Evolutionary conservation across 768 basidiomycete species (phyloP).

Genomic region (Lactarius sanguifluus): DNA sequence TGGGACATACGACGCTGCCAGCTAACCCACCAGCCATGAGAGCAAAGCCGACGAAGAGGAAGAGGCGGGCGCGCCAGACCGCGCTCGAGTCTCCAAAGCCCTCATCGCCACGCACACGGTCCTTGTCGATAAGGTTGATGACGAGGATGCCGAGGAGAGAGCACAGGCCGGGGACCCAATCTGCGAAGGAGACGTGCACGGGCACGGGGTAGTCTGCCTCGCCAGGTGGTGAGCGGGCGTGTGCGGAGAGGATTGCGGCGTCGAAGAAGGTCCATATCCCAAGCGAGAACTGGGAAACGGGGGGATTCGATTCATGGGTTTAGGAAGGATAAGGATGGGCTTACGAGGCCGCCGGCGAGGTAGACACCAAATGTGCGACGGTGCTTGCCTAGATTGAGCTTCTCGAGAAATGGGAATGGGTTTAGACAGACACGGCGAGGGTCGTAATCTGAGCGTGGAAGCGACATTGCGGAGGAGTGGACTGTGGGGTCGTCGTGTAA

Average conservation of each 20-base stretch:
- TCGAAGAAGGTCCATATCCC: conserved; percentile 96
- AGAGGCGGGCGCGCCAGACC: conserved; percentile 88
- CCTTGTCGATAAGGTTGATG: conserved; percentile 94
- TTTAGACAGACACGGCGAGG: conserved; percentile 86
- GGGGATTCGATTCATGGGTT: background rate
- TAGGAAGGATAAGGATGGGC: conserved; percentile 38
- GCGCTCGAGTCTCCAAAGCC: conserved; percentile 78
- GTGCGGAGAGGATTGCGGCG: conserved; percentile 85
- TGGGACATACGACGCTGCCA: conserved; percentile 83
- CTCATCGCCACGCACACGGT: conserved; percentile 76
- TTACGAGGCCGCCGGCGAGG: conserved; percentile 85
- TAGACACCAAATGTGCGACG: conserved; percentile 86
- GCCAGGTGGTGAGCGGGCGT: conserved; percentile 74
- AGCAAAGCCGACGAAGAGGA: conserved; percentile 94
- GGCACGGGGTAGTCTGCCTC: conserved; percentile 67
- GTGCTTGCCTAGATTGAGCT: conserved; percentile 70
- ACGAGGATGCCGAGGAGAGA: conserved; percentile 90
- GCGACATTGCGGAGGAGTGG: conserved; percentile 45
- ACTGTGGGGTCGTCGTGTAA: background rate
- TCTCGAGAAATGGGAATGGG: conserved; percentile 60
- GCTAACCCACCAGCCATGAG: conserved; percentile 97
- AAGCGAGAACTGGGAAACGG: conserved; percentile 72
- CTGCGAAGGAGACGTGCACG: conserved; percentile 86
- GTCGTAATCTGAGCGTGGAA: conserved; percentile 76
- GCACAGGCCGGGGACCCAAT: conserved; percentile 97